phyloP scores from a whole-genome alignment of 129 eudicot species.

The Ambrosia trifida region DNA sequence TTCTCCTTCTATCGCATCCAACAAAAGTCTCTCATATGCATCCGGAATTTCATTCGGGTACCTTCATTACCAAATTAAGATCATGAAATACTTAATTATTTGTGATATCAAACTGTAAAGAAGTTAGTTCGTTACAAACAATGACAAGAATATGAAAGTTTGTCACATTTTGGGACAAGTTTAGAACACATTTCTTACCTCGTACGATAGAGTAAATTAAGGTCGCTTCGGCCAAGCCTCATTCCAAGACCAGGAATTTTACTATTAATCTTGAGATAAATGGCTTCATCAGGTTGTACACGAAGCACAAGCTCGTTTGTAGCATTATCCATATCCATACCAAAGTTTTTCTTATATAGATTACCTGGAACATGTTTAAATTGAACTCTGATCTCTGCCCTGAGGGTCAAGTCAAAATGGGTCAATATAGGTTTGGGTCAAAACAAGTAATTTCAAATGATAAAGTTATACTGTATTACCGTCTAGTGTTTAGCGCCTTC shows the following conservation, averaged over 20 bases:
- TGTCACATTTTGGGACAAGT: too few species aligned
- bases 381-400: conserved; percentile 95
- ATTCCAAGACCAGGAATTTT: conserved; percentile 96
- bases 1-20: conserved; percentile 91
- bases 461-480: conserved; percentile 35
- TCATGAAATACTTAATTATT: not conserved
- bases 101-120: not conserved
- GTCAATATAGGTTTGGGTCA: not conserved
- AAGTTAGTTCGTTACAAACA: too few species aligned
- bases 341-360: conserved; percentile 68
- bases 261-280: conserved; percentile 80
- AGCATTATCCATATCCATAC: conserved; percentile 73
- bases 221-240: conserved; percentile 91
- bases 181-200: too few species aligned
- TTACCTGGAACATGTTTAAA: conserved; percentile 96
- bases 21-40: conserved; percentile 83
- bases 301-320: conserved; percentile 84
- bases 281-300: conserved; percentile 92
- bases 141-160: too few species aligned
- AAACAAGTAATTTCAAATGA: not conserved
- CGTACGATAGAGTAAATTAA: conserved; percentile 68
- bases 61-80: conserved; percentile 37
- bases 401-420: conserved; percentile 18
- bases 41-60: conserved; percentile 76
- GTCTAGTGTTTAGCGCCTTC: conserved; percentile 80